Evolutionary conservation across 1,284 basidiomycete genomes (phyloP).

Genomic region (Melampsora larici-populina): DNA sequence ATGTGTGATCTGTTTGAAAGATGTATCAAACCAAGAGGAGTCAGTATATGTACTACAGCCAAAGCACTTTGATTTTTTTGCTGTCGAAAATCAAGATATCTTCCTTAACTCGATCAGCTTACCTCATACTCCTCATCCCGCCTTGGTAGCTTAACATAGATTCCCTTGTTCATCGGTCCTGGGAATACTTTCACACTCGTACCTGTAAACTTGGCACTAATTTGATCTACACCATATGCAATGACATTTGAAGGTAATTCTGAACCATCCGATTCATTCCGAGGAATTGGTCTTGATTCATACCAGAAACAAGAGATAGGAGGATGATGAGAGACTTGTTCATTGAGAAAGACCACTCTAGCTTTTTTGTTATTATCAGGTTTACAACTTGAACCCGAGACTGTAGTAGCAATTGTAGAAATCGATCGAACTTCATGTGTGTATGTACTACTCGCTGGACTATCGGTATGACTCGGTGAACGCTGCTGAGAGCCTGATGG

Average conservation of each 20-base stretch:
- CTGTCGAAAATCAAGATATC: too few relatives aligned
- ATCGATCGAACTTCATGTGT: not conserved
- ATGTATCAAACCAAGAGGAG: too few relatives aligned
- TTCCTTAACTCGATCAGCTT: not conserved
- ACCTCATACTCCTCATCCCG: constrained; percentile 73
- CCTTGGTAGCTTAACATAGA: constrained; percentile 72
- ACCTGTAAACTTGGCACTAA: constrained; percentile 66
- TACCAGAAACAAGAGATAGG: constrained; percentile 86
- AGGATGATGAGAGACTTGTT: constrained; percentile 91
- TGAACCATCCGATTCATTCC: constrained; percentile 5
- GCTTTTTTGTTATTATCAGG: constrained; percentile 68
- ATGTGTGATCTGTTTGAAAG: constrained; percentile 70
- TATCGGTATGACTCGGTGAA: constrained; percentile 2
- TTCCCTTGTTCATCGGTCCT: constrained; percentile 78
- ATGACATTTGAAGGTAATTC: constrained; percentile 33
- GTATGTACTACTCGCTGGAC: not conserved
- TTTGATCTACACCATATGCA: constrained; percentile 70
- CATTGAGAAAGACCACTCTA: constrained; percentile 50
- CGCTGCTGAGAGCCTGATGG: constrained; percentile 17
- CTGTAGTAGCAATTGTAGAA: constrained; percentile 2
- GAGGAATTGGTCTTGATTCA: constrained; percentile 47
- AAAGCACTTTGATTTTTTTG: too few relatives aligned
- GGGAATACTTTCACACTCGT: constrained; percentile 65
- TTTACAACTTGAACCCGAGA: constrained; percentile 44
- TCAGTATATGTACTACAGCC: too few relatives aligned